Evolutionary conservation across 1,139 yeast genomes (phyloP), one percentile per base, ranked within the genome.

Genomic region (Wickerhamiella pararugosa): DNA sequence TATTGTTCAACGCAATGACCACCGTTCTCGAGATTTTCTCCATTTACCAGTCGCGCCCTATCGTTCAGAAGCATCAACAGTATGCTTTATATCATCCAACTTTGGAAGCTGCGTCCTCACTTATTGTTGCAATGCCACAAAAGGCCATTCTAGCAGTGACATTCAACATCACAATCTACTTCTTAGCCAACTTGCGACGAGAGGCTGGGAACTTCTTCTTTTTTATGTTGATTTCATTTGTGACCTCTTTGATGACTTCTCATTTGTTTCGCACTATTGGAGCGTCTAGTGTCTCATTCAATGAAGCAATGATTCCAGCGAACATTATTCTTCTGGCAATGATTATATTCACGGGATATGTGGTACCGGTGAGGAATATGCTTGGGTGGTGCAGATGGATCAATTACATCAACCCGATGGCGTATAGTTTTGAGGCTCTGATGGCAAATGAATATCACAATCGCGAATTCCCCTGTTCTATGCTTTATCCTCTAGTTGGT

Each of bases 361-460:
- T 75, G 30, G 67, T 80, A 48, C 90, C 90, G 31, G 70, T 70
- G 42, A 70, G 72, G 7, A 66, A 69, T 44, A 76, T 80, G 80
- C 69, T 72, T 46, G 79, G 81, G 28, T 81, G 92, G 92, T 73
- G 81, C 32, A 67, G 79, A 49, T 82, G 92, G 90, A 73, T 81
- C 53, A 76, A 76, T 60, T 80, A 77, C 54, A 58, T 80, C 45
- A 72, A 81, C 53, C 92, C 92, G 0, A 62, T 80, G 40, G 76
- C 74, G 5, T 81, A 80, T 53, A 69, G 73, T 5, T 79, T 77
- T 52, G 87, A 79, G 57, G 65, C 81, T 0, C 59, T 80, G 54
- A 72, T 80, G 75, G 68, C 71, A 2, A 79, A 71, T 52, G 84
- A 77, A 55, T 75, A 73, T 52, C 65, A 62, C 47, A 66, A 63